A percentile compares a stretch with the other conserved stretches of the same genome.
Conservation (phyloP, 192 early-diverging fungal genomes). For the Mortierella claussenii region DNA sequence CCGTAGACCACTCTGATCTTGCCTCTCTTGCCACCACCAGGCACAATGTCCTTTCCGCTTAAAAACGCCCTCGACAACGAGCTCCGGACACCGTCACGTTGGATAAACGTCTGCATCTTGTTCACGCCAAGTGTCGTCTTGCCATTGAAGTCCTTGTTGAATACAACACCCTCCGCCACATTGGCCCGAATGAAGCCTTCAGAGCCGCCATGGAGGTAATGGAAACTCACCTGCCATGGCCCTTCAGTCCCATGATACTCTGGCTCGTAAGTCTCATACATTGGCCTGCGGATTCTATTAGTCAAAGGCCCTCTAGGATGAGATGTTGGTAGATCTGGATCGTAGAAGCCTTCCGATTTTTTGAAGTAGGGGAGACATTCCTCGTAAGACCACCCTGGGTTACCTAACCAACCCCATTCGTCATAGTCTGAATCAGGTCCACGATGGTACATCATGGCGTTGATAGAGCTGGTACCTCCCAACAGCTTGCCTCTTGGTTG, state of each 20-base stretch:
- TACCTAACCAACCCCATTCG: slow-evolving; percentile 31
- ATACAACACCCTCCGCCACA: slow-evolving; percentile 16
- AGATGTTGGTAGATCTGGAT: slow-evolving; percentile 11
- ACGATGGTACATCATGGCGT: slow-evolving; percentile 51
- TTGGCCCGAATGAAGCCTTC: slow-evolving; percentile 18
- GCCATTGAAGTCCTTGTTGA: slow-evolving; percentile 46
- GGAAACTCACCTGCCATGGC: slow-evolving; percentile 38
- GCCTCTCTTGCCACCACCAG: slow-evolving; percentile 20
- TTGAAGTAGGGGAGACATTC: slow-evolving; percentile 32
- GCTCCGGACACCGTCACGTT: slow-evolving; percentile 39
- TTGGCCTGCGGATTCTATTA: slow-evolving; percentile 7
- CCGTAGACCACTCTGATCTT: slow-evolving; percentile 38
- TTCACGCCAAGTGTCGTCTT: slow-evolving; percentile 33
- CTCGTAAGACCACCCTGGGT: slow-evolving; percentile 43
- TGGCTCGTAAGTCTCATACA: slow-evolving; percentile 26
- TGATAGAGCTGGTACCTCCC: slow-evolving; percentile 43
- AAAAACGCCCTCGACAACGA: slow-evolving; percentile 42
- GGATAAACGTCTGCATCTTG: slow-evolving; percentile 32
- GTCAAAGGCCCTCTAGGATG: slow-evolving; percentile 19
- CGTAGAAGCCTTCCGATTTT: slow-evolving; percentile 39
- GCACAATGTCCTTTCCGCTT: slow-evolving; percentile 12
- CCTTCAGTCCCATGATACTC: slow-evolving; percentile 36
- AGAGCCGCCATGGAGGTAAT: slow-evolving; percentile 17
- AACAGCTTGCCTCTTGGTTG: slow-evolving; percentile 46
- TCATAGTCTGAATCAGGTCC: slow-evolving; percentile 44